phyloP scores from a whole-genome alignment of 2,329 filamentous ascomycete genomes.

The Aureobasidium sp. region DNA sequence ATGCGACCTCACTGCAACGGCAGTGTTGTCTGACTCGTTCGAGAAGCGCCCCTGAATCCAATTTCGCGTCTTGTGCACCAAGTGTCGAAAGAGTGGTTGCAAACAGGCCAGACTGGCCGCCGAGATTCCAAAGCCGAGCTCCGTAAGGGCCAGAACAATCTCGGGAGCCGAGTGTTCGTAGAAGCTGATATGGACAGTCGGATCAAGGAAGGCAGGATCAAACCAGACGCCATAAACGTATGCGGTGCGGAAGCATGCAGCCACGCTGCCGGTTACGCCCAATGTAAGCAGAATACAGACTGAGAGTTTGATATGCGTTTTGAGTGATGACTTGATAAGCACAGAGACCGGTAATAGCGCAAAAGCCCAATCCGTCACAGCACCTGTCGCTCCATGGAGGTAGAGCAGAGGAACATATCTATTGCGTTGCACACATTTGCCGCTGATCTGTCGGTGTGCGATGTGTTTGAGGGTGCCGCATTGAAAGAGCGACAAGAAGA shows the following conservation, averaged over 20 bases:
- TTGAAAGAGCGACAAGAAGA: constrained; percentile 29
- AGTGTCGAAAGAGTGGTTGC: constrained; percentile 26
- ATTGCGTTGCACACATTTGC: constrained; percentile 22
- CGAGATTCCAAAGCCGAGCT: constrained; percentile 30
- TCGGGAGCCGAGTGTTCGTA: constrained; percentile 16
- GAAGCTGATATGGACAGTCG: neutral
- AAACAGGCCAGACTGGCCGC: constrained; percentile 29
- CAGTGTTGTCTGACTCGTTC: neutral
- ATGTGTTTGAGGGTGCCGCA: constrained; percentile 26
- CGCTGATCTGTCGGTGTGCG: constrained; percentile 18
- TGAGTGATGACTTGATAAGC: constrained; percentile 36
- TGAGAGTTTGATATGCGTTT: constrained; percentile 33
- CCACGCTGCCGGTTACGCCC: constrained; percentile 26
- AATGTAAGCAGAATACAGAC: constrained; percentile 36
- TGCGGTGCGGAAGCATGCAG: constrained; percentile 22
- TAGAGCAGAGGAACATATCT: constrained; percentile 20
- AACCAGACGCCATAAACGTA: constrained; percentile 19
- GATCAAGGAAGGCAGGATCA: constrained; percentile 20
- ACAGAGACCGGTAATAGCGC: constrained; percentile 35
- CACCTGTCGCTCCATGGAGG: constrained; percentile 28
- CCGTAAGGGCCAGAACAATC: constrained; percentile 25
- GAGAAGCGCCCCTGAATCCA: neutral
- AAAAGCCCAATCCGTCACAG: constrained; percentile 31
- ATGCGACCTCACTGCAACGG: neutral
- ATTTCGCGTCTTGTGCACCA: neutral